Evolutionary conservation across 2,329 filamentous ascomycete genomes (phyloP), one percentile per base, ranked within the genome.

Genomic region (Dichotomopilus funicola): DNA sequence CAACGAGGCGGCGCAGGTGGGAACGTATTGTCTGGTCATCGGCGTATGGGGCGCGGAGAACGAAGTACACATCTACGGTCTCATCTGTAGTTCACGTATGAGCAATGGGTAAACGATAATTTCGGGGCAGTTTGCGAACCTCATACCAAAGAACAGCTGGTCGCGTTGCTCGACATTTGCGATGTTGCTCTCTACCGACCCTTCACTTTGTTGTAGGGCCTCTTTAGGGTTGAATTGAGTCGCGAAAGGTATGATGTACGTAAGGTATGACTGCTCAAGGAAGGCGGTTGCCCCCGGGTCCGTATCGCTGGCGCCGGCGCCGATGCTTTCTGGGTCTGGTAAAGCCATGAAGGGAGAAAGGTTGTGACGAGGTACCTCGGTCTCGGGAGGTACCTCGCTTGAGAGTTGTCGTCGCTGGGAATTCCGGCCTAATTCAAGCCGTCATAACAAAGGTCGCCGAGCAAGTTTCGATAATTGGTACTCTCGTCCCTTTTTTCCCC

Each of bases 111-210:
- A 70, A 73, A 65, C 66, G 60, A 61, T 42, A 61, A 66, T 59
- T 62, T 62, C 65, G 62, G 60, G 61, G 64, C 63, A 55, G 57
- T 50, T 53, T 57, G 59, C 54, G 57, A 63, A 62, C 57, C 53
- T 70, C 80, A 62, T 75, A 90, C 88, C 88, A 66, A 91, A 89
- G 67, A 88, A 87, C 41, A 91, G 73, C 53, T 78, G 77, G 41
- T 86, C 78, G 61, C 87, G 78, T 63, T 82, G 79, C 44, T 80
- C 72, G 64, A 89, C 77, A 13, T 78, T 78, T 51, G 82, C 77
- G 43, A 86, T 75, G 59, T 75, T 72, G 62, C 72, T 73, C 60
- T 73, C 68, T 59, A 63, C 72, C 53, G 71, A 75, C 61, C 71
- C 72, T 9, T 72, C 69, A 4, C 70, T 68, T 44, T 72, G 68